Base-by-base conservation (phyloP, 768 basidiomycete species). In the Boletus sp. region DNA sequence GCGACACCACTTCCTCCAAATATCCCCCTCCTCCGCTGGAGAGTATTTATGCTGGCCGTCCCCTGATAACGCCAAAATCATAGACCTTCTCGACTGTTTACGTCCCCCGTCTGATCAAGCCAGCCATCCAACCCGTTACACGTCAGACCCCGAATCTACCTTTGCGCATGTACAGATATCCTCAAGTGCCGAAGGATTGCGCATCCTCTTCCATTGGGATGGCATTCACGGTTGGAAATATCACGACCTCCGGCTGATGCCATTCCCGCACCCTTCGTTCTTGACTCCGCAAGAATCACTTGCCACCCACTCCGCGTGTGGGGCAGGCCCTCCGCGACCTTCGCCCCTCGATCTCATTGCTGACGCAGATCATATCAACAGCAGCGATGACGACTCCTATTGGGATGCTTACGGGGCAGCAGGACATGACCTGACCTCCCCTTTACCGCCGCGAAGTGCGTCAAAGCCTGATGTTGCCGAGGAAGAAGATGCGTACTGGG, bases 21-120 rank as follows among this genome's bases (percentile, higher is more conserved):
- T 90, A 55, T 68, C 77, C 29, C 76, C 81, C 9, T 74, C 81
- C 28, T 71, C 81, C 60, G 75, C 81, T 9, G 60, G 70, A 35
- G 75, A 80, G 4, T 91, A 91, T 67, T 76, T 91, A 45, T 80
- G 80, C 61, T 91, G 89, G 89, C 86, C 89, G 10, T 76, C 79
- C 4, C 63, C 71, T 36, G 62, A 62, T 65, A 67, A 59, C 57
- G 52, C 57, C 62, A 77, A 68, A 48, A 68, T 74, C 48, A 63
- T 80, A 50, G 69, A 75, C 52, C 74, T 83, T 30, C 74, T 87
- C 39, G 77, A 81, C 57, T 67, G 64, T n/a, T 62, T 76, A 46
- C 62, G 56, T 18, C 57, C 64, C 4, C 52, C 62, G 24, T 64
- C 69, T 10, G 57, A 74, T 52, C 65, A 71, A 36, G 60, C 73